phyloP scores from a whole-genome alignment of 768 basidiomycete species.

The Coprinopsis sp. region DNA sequence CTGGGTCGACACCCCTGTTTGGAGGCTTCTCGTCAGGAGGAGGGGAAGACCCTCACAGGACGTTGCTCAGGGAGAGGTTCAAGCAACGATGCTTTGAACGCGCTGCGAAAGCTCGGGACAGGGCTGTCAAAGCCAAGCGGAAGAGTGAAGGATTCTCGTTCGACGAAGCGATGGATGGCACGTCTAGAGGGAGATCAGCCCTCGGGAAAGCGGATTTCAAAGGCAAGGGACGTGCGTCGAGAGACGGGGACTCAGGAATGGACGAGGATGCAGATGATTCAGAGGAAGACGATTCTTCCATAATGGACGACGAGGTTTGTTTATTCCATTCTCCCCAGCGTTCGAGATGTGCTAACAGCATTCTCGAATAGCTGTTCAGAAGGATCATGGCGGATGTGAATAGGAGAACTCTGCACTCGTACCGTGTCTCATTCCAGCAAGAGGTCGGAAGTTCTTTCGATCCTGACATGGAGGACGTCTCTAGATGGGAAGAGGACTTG shows the following conservation, averaged over 20 bases:
- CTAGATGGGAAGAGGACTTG: conserved; percentile 56
- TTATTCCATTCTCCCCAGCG: conserved; percentile 3
- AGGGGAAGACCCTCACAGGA: conserved; percentile 48
- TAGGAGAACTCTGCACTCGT: conserved; percentile 46
- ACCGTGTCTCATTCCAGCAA: conserved; percentile 56
- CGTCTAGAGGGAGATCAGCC: conserved; percentile 33
- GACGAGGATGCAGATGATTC: conserved; percentile 39
- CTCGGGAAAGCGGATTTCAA: neutral
- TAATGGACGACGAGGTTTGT: conserved; percentile 62
- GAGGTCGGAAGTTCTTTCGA: conserved; percentile 78
- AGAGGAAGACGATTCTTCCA: conserved; percentile 53
- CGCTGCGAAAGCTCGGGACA: conserved; percentile 50
- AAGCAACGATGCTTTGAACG: conserved; percentile 59
- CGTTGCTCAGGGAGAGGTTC: conserved; percentile 56
- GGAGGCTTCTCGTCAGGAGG: too few relatives aligned
- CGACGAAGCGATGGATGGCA: conserved; percentile 44
- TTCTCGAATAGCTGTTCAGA: conserved; percentile 52
- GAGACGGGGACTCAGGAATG: conserved; percentile 36
- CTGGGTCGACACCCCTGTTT: too few relatives aligned
- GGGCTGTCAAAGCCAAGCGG: conserved; percentile 38
- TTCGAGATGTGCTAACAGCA: conserved; percentile 4
- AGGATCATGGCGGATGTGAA: conserved; percentile 57
- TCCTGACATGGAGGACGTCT: conserved; percentile 62
- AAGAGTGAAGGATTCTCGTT: conserved; percentile 10
- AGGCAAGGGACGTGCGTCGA: conserved; percentile 35